A percentile compares a stretch with the other conserved stretches of the same genome.
Evolutionary conservation across 495 filamentous ascomycete genomes (phyloP).

Genomic region (Jackrogersella minutella): DNA sequence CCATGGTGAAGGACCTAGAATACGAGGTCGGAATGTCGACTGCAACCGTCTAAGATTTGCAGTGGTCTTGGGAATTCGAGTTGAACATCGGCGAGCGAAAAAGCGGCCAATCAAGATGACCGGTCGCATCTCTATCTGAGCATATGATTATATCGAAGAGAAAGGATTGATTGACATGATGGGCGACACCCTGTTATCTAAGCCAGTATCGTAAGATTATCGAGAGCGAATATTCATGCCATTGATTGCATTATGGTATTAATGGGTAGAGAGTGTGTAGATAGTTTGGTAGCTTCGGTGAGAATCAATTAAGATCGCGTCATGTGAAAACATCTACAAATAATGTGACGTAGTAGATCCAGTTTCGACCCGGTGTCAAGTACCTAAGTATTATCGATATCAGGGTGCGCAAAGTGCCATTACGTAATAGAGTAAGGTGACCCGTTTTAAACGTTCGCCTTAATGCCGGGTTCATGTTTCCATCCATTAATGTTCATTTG

Average conservation of each 20-base stretch:
- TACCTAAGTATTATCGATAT: background rate
- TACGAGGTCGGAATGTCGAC: conserved; percentile 25
- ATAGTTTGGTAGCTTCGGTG: too few species aligned
- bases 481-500: conserved; percentile 7
- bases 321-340: background rate
- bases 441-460: background rate
- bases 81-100: conserved; percentile 35
- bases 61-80: conserved; percentile 22
- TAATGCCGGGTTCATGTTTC: conserved; percentile 12
- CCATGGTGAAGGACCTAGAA: background rate
- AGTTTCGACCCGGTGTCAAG: too few species aligned
- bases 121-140: conserved; percentile 40
- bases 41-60: conserved; percentile 28
- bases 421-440: conserved; percentile 5
- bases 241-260: background rate
- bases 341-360: conserved; percentile 35
- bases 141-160: conserved; percentile 9
- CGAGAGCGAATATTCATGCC: background rate
- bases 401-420: background rate
- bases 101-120: conserved; percentile 38
- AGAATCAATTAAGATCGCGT: conserved; percentile 5
- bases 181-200: conserved; percentile 4
- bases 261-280: too few species aligned
- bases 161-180: conserved; percentile 24
- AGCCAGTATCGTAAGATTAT: background rate